Evolutionary conservation across 768 basidiomycete genomes (phyloP).

Genomic region (Lentinula detonsa): DNA sequence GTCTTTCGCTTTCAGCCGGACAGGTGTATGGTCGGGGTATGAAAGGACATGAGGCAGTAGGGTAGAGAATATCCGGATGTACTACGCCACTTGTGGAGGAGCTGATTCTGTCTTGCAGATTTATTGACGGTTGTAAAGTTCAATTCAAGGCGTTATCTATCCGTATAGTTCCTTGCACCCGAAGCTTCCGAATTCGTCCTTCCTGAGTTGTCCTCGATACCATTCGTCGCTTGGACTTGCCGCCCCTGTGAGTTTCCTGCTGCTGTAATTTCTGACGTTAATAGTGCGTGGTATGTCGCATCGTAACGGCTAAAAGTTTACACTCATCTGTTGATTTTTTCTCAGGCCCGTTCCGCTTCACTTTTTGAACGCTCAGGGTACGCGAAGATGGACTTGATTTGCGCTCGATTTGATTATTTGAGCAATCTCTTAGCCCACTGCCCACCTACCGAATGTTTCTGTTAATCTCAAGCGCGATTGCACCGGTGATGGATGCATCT

Average conservation of each 20-base stretch:
- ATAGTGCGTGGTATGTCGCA: background rate
- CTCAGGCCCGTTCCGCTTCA: background rate
- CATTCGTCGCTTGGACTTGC: background rate
- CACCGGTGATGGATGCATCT: conserved; percentile 4
- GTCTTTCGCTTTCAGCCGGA: background rate
- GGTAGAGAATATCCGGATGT: background rate
- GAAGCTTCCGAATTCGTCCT: background rate
- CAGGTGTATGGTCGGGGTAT: background rate
- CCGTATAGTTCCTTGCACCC: background rate
- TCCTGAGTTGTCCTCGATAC: background rate
- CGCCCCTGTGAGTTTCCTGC: background rate
- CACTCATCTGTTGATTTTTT: no score
- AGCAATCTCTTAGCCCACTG: conserved; percentile 4
- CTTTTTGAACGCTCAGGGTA: background rate
- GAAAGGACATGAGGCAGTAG: background rate
- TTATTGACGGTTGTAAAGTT: background rate
- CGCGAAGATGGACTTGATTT: background rate
- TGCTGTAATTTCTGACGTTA: background rate
- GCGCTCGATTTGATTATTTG: background rate
- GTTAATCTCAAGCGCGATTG: conserved; percentile 25
- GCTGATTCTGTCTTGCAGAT: background rate
- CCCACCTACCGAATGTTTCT: conserved; percentile 21
- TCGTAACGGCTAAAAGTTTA: background rate
- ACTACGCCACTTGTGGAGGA: background rate
- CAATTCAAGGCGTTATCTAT: background rate